These are phyloP conservation scores for Yamadazyma sp. DNA, from an alignment of 1,139 yeast genomes.

Conservation along the genomic window DNA sequence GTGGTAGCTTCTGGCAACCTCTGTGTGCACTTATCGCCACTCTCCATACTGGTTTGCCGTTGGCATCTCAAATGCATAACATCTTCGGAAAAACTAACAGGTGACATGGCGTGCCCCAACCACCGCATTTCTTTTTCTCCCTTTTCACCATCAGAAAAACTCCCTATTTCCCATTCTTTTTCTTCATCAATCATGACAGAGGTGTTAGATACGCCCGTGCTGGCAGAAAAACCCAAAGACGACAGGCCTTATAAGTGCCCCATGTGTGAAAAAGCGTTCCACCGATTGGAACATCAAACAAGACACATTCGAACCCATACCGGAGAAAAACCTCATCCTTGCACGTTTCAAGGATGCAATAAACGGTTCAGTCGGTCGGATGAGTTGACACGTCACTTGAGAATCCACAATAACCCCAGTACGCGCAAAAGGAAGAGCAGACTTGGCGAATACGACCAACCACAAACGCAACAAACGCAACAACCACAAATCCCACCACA, in stretches of 20 bases:
- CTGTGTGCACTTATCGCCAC: too few species aligned
- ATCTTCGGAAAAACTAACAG: slow-evolving; percentile 1
- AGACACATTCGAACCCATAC: slow-evolving; percentile 72
- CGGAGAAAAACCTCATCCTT: slow-evolving; percentile 74
- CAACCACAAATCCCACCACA: neutral
- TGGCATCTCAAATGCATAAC: neutral
- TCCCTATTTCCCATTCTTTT: neutral
- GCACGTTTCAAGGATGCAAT: slow-evolving; percentile 65
- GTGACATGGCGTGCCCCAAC: neutral
- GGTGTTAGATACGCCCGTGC: neutral
- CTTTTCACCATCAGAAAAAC: neutral
- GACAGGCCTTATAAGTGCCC: slow-evolving; percentile 58
- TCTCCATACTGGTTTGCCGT: too few species aligned
- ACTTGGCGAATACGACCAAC: neutral
- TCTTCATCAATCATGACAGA: neutral
- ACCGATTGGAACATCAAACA: slow-evolving; percentile 65
- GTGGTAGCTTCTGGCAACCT: neutral
- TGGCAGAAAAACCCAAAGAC: slow-evolving; percentile 12
- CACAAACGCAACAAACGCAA: neutral
- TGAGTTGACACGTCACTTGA: slow-evolving; percentile 65
- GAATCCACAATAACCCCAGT: slow-evolving; percentile 60
- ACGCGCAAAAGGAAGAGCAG: slow-evolving; percentile 37
- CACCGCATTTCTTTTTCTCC: neutral
- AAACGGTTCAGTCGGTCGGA: slow-evolving; percentile 69
- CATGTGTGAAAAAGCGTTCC: slow-evolving; percentile 62